Conservation (phyloP, 225 moss, liverwort and hornwort genomes). For the Bryum argenteum region DNA sequence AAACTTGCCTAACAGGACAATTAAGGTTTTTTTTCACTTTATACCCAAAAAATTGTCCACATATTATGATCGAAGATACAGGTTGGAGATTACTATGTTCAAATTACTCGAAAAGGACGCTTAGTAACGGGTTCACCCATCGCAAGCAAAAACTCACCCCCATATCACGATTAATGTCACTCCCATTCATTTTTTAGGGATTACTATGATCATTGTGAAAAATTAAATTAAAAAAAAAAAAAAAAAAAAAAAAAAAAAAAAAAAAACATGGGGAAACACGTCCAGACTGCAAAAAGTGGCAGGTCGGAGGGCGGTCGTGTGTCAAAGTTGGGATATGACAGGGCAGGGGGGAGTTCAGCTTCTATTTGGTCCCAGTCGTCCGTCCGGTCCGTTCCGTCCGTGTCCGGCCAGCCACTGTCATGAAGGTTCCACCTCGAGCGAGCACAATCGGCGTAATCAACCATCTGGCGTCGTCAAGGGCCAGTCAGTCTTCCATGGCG, state of each 20-base stretch:
- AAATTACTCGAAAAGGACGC: no score
- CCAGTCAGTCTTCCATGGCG: constrained; percentile 30
- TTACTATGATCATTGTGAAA: no score
- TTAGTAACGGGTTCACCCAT: no score
- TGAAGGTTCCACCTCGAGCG: constrained; percentile 28
- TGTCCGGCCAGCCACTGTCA: neutral
- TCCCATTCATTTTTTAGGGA: no score
- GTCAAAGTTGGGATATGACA: constrained; percentile 14
- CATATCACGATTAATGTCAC: no score
- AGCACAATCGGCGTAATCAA: constrained; percentile 37
- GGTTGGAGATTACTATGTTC: no score
- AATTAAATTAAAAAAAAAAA: neutral
- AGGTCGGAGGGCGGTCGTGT: neutral
- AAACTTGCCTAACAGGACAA: no score
- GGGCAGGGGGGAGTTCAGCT: constrained; percentile 7
- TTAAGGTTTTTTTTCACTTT: no score
- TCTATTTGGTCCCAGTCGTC: constrained; percentile 17
- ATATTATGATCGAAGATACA: no score
- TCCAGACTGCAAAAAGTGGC: neutral
- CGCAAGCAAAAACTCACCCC: no score
- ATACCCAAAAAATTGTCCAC: no score
- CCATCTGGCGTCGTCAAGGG: constrained; percentile 26
- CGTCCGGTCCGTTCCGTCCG: no score
- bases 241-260: neutral
- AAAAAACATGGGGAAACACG: neutral